Conservation (phyloP, 257 asterid species). For the Petrea volubilis region DNA sequence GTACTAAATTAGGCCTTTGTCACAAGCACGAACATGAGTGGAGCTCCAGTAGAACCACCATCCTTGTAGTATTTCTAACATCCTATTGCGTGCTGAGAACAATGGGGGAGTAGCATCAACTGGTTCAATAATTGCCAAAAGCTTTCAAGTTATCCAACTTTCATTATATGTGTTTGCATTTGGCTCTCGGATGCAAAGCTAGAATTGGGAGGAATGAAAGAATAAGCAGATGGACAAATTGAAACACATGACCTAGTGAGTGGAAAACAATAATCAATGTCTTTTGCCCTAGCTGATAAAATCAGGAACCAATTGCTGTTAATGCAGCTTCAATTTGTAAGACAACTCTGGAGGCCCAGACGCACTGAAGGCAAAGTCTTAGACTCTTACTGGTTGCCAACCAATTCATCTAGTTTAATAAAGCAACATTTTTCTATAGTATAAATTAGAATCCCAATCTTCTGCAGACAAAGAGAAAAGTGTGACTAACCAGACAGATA, state of each 20-base stretch:
- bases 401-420: neutral
- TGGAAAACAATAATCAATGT: neutral
- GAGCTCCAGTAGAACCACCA: neutral
- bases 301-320: neutral
- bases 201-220: neutral
- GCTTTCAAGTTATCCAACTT: neutral
- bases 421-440: neutral
- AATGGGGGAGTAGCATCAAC: neutral
- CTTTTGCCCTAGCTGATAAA: neutral
- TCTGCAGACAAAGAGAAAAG: neutral
- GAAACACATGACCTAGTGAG: neutral
- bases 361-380: neutral
- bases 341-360: neutral
- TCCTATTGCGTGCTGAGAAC: neutral
- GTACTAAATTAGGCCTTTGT: neutral
- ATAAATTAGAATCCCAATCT: neutral
- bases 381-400: neutral
- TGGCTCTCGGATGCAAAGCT: neutral
- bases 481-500: neutral
- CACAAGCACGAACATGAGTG: neutral
- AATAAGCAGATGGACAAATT: neutral
- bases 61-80: neutral
- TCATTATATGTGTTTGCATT: neutral
- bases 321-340: neutral
- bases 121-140: neutral